Percentiles rank a stretch among this genome's conserved stretches.
These are phyloP conservation scores for Aspergillus sp. DNA, from an alignment of 2,329 filamentous ascomycete genomes.

Conservation along the genomic window DNA sequence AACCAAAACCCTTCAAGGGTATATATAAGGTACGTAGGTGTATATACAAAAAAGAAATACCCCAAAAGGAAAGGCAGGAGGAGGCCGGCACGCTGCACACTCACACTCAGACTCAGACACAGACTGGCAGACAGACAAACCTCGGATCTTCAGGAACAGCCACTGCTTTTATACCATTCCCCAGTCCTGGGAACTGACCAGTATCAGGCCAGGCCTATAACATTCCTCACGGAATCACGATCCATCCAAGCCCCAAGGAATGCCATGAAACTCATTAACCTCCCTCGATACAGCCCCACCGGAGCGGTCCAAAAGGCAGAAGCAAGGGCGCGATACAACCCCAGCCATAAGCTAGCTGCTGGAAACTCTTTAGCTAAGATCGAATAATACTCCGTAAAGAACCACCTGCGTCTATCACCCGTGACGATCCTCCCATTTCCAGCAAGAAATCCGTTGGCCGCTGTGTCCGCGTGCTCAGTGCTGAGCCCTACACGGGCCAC, in stretches of 20 bases:
- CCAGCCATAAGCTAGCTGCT: background rate
- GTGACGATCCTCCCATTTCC: background rate
- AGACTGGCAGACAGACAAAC: background rate
- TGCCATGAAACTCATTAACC: background rate
- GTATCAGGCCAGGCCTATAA: background rate
- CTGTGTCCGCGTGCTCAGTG: background rate
- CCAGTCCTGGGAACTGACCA: background rate
- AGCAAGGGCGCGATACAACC: slow-evolving; percentile 1
- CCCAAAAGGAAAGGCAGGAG: background rate
- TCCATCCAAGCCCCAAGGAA: background rate
- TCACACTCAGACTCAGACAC: background rate
- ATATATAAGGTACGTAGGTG: background rate
- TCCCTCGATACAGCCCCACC: background rate
- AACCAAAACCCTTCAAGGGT: background rate
- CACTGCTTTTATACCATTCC: background rate
- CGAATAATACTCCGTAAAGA: background rate
- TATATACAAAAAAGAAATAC: slow-evolving; percentile 1
- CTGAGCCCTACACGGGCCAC: no score
- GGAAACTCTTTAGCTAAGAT: no score
- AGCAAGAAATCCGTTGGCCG: background rate
- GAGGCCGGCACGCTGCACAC: background rate
- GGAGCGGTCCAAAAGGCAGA: background rate
- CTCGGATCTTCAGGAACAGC: slow-evolving; percentile 1
- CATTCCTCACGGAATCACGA: background rate
- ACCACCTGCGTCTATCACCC: background rate